phyloP scores from a whole-genome alignment of 345 rosid genomes.

The Pistacia atlantica region DNA sequence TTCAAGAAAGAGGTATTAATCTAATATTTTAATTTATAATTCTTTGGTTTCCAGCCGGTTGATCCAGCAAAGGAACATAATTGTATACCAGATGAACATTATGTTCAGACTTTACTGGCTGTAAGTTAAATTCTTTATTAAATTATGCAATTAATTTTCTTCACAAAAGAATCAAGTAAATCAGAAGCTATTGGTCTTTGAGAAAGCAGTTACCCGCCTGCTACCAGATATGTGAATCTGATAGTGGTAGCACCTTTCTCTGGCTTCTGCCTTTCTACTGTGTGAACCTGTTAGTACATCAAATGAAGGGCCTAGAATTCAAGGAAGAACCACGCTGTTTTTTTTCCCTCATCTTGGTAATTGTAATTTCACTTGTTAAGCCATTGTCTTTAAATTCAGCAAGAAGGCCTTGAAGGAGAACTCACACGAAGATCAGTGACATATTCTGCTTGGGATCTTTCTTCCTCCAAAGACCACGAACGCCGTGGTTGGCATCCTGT shows the following conservation, averaged over 20 bases:
- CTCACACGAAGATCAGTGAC: slow-evolving; percentile 75
- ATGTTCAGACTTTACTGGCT: slow-evolving; percentile 87
- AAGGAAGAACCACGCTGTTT: slow-evolving; percentile 9
- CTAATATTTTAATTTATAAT: slow-evolving; percentile 5
- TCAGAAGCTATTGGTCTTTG: neutral
- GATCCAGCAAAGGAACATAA: slow-evolving; percentile 87
- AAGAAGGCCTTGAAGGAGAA: slow-evolving; percentile 80
- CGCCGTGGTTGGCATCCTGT: slow-evolving; percentile 97
- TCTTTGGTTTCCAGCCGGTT: slow-evolving; percentile 59
- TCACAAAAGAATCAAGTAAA: neutral
- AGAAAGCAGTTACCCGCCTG: neutral
- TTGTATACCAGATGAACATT: slow-evolving; percentile 97
- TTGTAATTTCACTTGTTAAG: slow-evolving; percentile 7
- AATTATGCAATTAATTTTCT: neutral
- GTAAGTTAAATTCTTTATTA: slow-evolving; percentile 47
- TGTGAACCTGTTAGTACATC: neutral
- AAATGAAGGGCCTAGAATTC: neutral
- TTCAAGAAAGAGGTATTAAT: slow-evolving; percentile 5
- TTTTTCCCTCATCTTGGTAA: neutral
- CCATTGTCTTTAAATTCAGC: slow-evolving; percentile 40
- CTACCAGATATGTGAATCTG: slow-evolving; percentile 4
- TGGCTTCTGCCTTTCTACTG: neutral
- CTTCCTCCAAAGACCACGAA: slow-evolving; percentile 69
- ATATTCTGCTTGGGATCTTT: slow-evolving; percentile 86
- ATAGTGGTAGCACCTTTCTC: neutral